A percentile compares a stretch with the other conserved stretches of the same genome.
phyloP scores from a whole-genome alignment of 2,329 filamentous ascomycete genomes.

The Fusarium miscanthi region DNA sequence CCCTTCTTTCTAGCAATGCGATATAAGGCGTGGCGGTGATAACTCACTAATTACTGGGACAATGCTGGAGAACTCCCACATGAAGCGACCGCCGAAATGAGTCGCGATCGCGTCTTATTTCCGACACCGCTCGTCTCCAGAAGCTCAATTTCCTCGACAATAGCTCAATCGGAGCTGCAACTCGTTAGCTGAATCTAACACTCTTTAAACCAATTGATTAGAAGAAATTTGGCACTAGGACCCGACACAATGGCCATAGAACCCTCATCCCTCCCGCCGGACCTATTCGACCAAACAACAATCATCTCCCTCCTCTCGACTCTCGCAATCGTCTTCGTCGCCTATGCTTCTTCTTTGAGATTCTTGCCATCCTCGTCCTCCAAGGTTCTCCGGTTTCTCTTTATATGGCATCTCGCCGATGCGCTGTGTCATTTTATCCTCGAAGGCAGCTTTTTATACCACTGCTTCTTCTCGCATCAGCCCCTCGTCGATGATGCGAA shows the following conservation, averaged over 20 bases:
- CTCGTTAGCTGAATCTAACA: background rate
- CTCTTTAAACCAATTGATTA: background rate
- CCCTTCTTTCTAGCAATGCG: background rate
- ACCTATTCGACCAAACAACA: slow-evolving; percentile 70
- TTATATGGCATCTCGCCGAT: slow-evolving; percentile 96
- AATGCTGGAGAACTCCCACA: background rate
- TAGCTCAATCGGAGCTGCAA: background rate
- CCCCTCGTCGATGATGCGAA: slow-evolving; percentile 48
- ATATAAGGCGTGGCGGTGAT: background rate
- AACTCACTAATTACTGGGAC: background rate
- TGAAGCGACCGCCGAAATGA: slow-evolving; percentile 2
- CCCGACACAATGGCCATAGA: slow-evolving; percentile 19
- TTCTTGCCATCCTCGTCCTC: slow-evolving; percentile 62
- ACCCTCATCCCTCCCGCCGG: slow-evolving; percentile 57
- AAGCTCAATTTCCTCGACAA: background rate
- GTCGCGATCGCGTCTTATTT: background rate
- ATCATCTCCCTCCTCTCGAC: slow-evolving; percentile 68
- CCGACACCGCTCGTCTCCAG: slow-evolving; percentile 17
- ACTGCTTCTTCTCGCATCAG: slow-evolving; percentile 82
- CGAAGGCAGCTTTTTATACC: slow-evolving; percentile 91
- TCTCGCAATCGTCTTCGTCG: slow-evolving; percentile 61
- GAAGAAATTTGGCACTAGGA: background rate
- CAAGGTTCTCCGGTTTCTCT: slow-evolving; percentile 76
- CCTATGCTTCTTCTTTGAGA: slow-evolving; percentile 61
- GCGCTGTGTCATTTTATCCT: slow-evolving; percentile 91